Conservation (phyloP, 108 stramenopile genomes). For the Chaetoceros muelleri region DNA sequence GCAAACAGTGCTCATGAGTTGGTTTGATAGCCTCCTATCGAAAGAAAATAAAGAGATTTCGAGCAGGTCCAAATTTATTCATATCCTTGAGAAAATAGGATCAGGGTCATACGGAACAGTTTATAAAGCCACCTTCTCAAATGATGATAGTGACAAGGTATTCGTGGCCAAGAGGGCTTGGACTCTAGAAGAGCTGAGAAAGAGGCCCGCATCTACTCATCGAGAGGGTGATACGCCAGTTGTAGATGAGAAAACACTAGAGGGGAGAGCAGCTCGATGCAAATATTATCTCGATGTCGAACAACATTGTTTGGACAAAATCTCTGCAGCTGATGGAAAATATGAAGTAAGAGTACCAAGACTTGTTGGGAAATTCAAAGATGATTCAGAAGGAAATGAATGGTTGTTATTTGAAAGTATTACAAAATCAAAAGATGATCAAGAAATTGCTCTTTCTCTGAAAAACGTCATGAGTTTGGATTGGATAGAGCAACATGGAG, state of each 20-base stretch:
- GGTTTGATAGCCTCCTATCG: not conserved
- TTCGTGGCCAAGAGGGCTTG: conserved; percentile 66
- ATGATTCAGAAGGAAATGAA: conserved; percentile 25
- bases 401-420: conserved; percentile 65
- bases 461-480: conserved; percentile 45
- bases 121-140: conserved; percentile 20
- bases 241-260: conserved; percentile 11
- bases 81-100: conserved; percentile 31
- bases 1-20: no score
- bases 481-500: conserved; percentile 20
- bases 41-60: not conserved
- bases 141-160: conserved; percentile 1
- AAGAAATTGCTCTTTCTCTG: conserved; percentile 28
- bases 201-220: conserved; percentile 8
- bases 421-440: not conserved
- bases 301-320: conserved; percentile 37
- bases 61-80: conserved; percentile 6
- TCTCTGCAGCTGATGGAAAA: conserved; percentile 25
- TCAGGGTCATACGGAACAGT: conserved; percentile 55
- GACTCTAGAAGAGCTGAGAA: conserved; percentile 37
- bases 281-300: conserved; percentile 62
- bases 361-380: conserved; percentile 20
- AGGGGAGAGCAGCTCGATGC: conserved; percentile 37
- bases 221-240: conserved; percentile 1
- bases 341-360: conserved; percentile 21